Evolutionary conservation across 257 asterid species (phyloP).

Genomic region (Solanum medicagineum): DNA sequence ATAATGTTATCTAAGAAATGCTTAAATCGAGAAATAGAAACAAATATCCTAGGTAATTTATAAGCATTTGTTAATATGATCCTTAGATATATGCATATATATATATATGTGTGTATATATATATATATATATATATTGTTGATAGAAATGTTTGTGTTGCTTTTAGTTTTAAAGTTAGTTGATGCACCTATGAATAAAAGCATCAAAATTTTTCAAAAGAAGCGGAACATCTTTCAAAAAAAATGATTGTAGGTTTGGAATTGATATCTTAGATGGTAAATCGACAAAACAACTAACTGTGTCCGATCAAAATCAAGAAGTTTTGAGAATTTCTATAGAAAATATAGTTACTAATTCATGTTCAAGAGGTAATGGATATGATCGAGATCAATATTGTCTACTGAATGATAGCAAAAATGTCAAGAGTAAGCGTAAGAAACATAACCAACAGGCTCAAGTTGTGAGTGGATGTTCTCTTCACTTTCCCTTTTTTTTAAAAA

Average conservation of each 20-base stretch:
- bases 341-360: constrained; percentile 17
- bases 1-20: too few relatives aligned
- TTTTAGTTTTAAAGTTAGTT: background rate
- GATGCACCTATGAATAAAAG: constrained; percentile 13
- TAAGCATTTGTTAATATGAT: background rate
- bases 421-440: constrained; percentile 12
- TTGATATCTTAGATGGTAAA: background rate
- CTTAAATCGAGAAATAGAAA: background rate
- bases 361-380: constrained; percentile 16
- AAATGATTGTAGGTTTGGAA: constrained; percentile 14
- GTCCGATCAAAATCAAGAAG: background rate
- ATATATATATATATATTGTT: too few relatives aligned
- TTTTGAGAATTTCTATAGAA: constrained; percentile 13
- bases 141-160: too few relatives aligned
- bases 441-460: constrained; percentile 3
- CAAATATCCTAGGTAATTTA: background rate
- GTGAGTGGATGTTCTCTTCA: constrained; percentile 8
- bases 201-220: constrained; percentile 24
- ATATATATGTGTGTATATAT: too few relatives aligned
- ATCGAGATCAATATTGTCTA: background rate
- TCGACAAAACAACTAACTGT: constrained; percentile 19
- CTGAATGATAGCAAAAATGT: constrained; percentile 6
- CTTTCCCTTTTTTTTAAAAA: background rate
- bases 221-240: constrained; percentile 28
- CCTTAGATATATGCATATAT: too few relatives aligned